Percentiles rank a stretch among this genome's conserved stretches.
These are phyloP conservation scores for Pseudogymnoascus sp. DNA, from an alignment of 2,329 filamentous ascomycete genomes.

Conservation along the genomic window DNA sequence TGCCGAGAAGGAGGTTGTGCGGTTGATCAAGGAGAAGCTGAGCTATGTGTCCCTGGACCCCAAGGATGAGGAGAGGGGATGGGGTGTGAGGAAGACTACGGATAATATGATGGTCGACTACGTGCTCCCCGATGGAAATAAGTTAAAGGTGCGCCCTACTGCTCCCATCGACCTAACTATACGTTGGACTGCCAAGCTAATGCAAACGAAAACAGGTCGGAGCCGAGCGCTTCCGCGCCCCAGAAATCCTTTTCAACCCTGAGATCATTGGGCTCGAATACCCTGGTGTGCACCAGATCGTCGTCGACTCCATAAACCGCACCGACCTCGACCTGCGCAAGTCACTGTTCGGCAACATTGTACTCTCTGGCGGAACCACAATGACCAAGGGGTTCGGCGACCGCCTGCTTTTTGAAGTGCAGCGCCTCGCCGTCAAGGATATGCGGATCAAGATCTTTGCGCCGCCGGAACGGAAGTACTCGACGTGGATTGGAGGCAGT, in stretches of 20 bases:
- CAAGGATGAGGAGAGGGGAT: conserved; percentile 92
- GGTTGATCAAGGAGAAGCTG: conserved; percentile 90
- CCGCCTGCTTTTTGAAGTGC: conserved; percentile 82
- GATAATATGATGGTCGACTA: conserved; percentile 79
- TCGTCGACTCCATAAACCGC: conserved; percentile 89
- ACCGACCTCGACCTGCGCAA: conserved; percentile 95
- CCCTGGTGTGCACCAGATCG: conserved; percentile 93
- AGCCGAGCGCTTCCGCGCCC: conserved; percentile 86
- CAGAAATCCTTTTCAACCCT: conserved; percentile 95
- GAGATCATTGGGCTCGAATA: conserved; percentile 97
- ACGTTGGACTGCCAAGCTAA: background rate
- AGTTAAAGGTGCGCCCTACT: conserved; percentile 60
- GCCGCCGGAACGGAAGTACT: conserved; percentile 95
- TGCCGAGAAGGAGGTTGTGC: conserved; percentile 97
- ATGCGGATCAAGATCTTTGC: conserved; percentile 99
- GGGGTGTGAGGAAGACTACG: conserved; percentile 70
- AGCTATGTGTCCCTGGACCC: conserved; percentile 88
- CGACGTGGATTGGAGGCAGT: conserved; percentile 97
- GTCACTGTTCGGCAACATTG: conserved; percentile 89
- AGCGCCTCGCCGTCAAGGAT: conserved; percentile 90
- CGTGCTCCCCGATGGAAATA: conserved; percentile 82
- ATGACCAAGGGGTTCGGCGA: conserved; percentile 96
- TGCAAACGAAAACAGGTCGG: conserved; percentile 53
- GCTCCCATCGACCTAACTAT: background rate
- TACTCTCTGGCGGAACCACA: conserved; percentile 90